Base-by-base conservation (phyloP, 139 green algal genomes). In the Picochlorum sp. region DNA sequence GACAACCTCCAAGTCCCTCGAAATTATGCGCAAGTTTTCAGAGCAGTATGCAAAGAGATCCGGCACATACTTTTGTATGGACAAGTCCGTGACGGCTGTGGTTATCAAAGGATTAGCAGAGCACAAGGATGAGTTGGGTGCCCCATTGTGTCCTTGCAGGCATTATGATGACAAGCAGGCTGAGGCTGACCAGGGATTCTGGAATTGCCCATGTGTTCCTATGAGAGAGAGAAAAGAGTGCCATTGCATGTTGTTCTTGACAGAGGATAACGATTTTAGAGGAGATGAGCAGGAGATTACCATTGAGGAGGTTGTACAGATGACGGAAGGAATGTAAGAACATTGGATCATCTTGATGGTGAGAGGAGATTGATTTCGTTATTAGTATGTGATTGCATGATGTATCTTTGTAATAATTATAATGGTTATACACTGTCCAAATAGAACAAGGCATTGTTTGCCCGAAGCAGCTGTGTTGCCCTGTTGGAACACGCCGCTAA, bases 201-300 rank as follows among this genome's bases (percentile, higher is more conserved):
- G 94, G 94, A 99, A 99, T 77, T 99, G 94, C 77, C 94, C 94
- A 1, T 99, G 94, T 63, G 92, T 98, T 41, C 94, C 94, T 13
- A 99, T 99, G 94, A 78, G 94, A 20, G 92, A 98, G 69, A 79
- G 87, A 38, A 92, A 95, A 82, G 94, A 98, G 71, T 99, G 94
- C 78, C 94, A 99, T 65, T 99, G 94, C 87, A 99, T 99, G 94
- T 87, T 99, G 6, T 99, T 99, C 77, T 72, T 99, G 16, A 98
- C 90, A 2, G 83, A 95, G 45, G 94, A 97, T 65, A 96, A 96
- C 62, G 85, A 93, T 60, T 99, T 99, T 75, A 78, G 74, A 10
- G 94, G 93, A 1, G 73, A 84, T 0, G 94, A 97, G n/a, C 82
- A 92, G 65, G 49, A 54, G 2, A 90, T 89, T 52, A 75, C 73